Evolutionary conservation across 371 early-diverging fungal genomes (phyloP), one percentile per base, ranked within the genome.

Genomic region (Furculomyces boomerangus): DNA sequence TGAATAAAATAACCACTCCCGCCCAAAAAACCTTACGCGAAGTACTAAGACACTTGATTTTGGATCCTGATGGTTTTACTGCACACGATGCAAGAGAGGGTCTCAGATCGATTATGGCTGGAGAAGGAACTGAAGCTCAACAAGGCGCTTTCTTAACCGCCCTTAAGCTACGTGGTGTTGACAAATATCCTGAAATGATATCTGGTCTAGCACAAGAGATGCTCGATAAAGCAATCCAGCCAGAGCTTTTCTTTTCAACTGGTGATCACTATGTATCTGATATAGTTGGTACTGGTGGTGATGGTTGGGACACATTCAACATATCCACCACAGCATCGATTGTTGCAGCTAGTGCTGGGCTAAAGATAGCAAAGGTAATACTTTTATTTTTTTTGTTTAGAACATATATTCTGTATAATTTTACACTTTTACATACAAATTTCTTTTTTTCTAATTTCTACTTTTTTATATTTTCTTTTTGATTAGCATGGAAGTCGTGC

Each of bases 261-360:
- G 46, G 46, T 25, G 7, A 53, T 41, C 10, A 35, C n/a, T 37
- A 50, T 50, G 63, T 88, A 0, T 79, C 83, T 3, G 97, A 96
- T 66, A 91, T 93, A 63, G 97, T 96, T 1, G 97, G 97, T 2
- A 96, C 97, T 3, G 97, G 97, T 24, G 97, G 97, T n/a, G 97
- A 96, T 67, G 93, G 93, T 8, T 86, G 87, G 64, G 77, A 94
- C 61, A 96, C 97, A 13, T 94, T 92, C 62, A 96, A 96, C 63
- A 93, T 93, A 8, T 87, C 88, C 1, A 94, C 97, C 0, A 86
- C 94, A 0, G 78, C 92, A 3, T 84, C 86, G 22, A 74, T 96
- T 35, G 86, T 96, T 0, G 88, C 85, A 8, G 93, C 97, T 1
- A 93, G 90, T 27, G 91, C 90, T 0, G 93, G 94, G n/a, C 76